Base-by-base conservation (phyloP, 2,329 filamentous ascomycete species). In the Bipolaris bicolor region DNA sequence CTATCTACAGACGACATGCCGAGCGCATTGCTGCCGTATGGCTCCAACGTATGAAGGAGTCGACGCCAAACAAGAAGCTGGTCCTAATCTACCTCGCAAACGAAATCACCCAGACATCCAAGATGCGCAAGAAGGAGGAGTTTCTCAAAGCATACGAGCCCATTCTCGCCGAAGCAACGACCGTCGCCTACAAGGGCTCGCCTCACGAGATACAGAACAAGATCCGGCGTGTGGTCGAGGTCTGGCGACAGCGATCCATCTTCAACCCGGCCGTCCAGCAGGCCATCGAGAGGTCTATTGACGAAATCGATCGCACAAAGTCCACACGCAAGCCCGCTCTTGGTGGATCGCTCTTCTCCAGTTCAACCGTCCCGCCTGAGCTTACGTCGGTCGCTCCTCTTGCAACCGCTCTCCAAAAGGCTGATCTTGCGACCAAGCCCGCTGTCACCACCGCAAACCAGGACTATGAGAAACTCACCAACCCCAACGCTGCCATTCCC, bases 1-100 rank as follows among this genome's bases (percentile, higher is more conserved):
- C 49, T 33, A 26, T 50, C 31, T 62, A 61, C 59, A 97, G 94
- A 76, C 88, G 95, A 76, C 91, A 97, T 79, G 94, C 96, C 52
- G 91, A 97, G 66, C 88, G 91, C 61, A 97, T 94, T 18, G 93
- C 92, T 18, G 89, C 94, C 74, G 85, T 98, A 51, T 99, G 95
- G 95, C 82, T 96, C 61, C 89, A 95, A 67, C 88, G 91, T 59
- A 82, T 99, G 58, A 95, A 92, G 71, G 94, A 98, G 66, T 92
- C 92, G 1, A 87, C 90, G 6, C 89, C 91, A 59, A 86, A 89
- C 58, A 97, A 97, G 77, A 88, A 92, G 67, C 82, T 99, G 58
- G 97, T 92, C 69, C 82, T 98, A 63, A 86, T 99, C 62, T 99
- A 99, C 76, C 88, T 99, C 55, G 93, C 93, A 62, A 99, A 99